Evolutionary conservation across 805 yeast genomes (phyloP).

Genomic region (Yamadazyma akitaensis): DNA sequence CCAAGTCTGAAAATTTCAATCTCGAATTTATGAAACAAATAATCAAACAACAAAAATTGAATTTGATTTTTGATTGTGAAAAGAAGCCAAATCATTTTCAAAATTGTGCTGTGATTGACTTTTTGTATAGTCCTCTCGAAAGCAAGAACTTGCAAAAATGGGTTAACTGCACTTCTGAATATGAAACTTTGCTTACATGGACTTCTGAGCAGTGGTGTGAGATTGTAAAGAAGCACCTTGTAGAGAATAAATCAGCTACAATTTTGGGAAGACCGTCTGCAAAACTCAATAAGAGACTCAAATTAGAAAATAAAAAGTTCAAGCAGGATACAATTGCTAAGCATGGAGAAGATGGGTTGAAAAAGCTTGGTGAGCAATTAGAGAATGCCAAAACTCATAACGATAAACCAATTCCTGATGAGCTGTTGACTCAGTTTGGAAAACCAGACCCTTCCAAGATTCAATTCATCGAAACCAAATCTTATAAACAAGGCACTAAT

Average conservation of each 20-base stretch:
- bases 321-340: constrained; percentile 46
- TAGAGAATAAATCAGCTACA: constrained; percentile 61
- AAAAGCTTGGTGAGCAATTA: constrained; percentile 47
- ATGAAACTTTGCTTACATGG: constrained; percentile 60
- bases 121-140: constrained; percentile 68
- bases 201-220: constrained; percentile 61
- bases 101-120: constrained; percentile 69
- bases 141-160: constrained; percentile 57
- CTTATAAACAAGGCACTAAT: constrained; percentile 59
- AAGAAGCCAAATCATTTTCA: constrained; percentile 60
- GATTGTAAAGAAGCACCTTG: constrained; percentile 49
- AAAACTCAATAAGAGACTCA: constrained; percentile 49
- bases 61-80: constrained; percentile 59
- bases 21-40: constrained; percentile 63
- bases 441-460: constrained; percentile 76
- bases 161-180: constrained; percentile 56
- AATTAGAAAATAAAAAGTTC: constrained; percentile 48
- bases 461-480: constrained; percentile 62
- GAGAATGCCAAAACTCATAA: constrained; percentile 63
- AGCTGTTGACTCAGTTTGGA: constrained; percentile 56
- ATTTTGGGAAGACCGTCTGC: constrained; percentile 73
- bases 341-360: constrained; percentile 61
- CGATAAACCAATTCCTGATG: constrained; percentile 73
- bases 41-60: constrained; percentile 60
- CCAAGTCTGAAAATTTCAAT: constrained; percentile 52